phyloP scores from a whole-genome alignment of 108 stramenopile species.

The Chaetoceros muelleri region DNA sequence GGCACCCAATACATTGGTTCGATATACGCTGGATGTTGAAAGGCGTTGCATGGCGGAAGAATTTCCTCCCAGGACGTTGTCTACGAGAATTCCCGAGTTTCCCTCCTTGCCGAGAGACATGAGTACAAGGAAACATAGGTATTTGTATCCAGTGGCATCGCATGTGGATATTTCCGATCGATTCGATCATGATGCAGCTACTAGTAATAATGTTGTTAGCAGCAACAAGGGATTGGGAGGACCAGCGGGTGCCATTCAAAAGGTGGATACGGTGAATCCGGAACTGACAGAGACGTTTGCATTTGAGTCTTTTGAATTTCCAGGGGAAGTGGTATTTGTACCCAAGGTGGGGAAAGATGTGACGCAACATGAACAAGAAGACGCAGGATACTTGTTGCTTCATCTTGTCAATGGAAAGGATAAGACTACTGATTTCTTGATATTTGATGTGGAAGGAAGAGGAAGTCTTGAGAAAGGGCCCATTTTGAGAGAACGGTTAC shows the following conservation, averaged over 20 bases:
- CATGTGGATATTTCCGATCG: too few relatives aligned
- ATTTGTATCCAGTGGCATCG: conserved; percentile 15
- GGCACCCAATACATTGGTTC: conserved; percentile 4
- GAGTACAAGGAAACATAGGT: conserved; percentile 14
- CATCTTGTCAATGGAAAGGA: conserved; percentile 17
- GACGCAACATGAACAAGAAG: conserved; percentile 17
- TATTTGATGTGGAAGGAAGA: conserved; percentile 30
- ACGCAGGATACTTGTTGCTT: conserved; percentile 30
- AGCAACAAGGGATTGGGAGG: conserved; percentile 4
- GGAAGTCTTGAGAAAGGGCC: neutral
- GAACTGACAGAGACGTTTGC: conserved; percentile 5
- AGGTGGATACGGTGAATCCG: conserved; percentile 8
- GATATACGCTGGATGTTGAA: conserved; percentile 12
- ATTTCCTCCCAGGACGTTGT: conserved; percentile 4
- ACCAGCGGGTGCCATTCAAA: conserved; percentile 9
- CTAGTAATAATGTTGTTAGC: neutral
- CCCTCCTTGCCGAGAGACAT: conserved; percentile 19
- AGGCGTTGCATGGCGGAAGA: conserved; percentile 3
- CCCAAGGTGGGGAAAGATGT: conserved; percentile 13
- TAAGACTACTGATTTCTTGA: conserved; percentile 18
- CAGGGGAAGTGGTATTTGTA: conserved; percentile 19
- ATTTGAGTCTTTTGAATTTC: conserved; percentile 18
- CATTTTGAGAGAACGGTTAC: neutral
- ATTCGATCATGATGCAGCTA: too few relatives aligned
- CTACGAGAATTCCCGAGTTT: conserved; percentile 17